These are phyloP conservation scores for Arachis monticola DNA, from an alignment of 331 rosid species.

Conservation along the genomic window DNA sequence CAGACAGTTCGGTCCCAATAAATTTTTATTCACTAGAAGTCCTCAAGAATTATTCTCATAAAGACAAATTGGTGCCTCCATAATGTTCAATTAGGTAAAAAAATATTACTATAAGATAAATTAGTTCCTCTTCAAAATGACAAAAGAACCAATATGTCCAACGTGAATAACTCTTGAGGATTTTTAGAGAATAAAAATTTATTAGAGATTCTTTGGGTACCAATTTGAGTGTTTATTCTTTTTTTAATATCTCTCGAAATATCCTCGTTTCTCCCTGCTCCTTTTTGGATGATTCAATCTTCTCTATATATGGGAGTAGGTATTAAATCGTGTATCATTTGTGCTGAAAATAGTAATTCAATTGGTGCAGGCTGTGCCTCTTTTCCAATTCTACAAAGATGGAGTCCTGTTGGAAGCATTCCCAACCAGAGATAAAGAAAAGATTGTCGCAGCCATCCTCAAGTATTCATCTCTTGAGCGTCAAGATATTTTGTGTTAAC, in stretches of 20 bases:
- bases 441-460: conserved; percentile 73
- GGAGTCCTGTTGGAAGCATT: conserved; percentile 88
- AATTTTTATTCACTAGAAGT: no score
- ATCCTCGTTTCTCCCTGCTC: conserved; percentile 1
- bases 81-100: no score
- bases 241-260: not conserved
- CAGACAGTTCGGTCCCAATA: no score
- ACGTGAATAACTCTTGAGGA: no score
- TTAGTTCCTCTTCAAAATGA: no score
- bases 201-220: no score
- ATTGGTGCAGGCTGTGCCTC: conserved; percentile 87
- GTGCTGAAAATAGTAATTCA: conserved; percentile 8
- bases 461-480: conserved; percentile 66
- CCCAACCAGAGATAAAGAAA: conserved; percentile 90
- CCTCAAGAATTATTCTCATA: no score
- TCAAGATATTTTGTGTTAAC: conserved; percentile 50
- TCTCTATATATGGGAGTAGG: conserved; percentile 9
- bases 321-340: not conserved
- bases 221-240: not conserved
- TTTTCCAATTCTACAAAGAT: conserved; percentile 87
- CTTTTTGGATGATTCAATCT: conserved; percentile 14
- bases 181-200: no score
- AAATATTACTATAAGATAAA: no score
- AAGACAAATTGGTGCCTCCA: no score
- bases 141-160: no score